A percentile compares a stretch with the other conserved stretches of the same genome.
Evolutionary conservation across 2,329 filamentous ascomycete genomes (phyloP).

Genomic region (Stachybotrys chlorohalonatus): DNA sequence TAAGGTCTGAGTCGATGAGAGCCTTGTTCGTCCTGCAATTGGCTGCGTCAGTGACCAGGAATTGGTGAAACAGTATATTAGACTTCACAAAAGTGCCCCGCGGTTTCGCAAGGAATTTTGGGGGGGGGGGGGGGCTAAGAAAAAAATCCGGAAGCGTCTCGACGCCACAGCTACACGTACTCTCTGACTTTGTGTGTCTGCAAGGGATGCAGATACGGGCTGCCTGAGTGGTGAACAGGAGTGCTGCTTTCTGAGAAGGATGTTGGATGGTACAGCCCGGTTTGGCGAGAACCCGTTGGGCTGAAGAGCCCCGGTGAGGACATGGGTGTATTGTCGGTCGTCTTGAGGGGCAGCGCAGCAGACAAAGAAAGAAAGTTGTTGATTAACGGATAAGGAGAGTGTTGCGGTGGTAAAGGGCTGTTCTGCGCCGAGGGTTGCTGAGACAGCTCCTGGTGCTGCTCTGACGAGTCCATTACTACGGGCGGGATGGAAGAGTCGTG

Average conservation of each 20-base stretch:
- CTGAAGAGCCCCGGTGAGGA: constrained; percentile 56
- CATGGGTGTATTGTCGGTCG: constrained; percentile 46
- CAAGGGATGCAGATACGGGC: constrained; percentile 59
- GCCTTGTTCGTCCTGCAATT: constrained; percentile 69
- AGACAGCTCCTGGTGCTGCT: constrained; percentile 14
- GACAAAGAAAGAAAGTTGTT: constrained; percentile 23
- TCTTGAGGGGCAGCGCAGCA: constrained; percentile 33
- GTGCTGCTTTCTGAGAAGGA: constrained; percentile 46
- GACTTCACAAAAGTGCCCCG: background rate
- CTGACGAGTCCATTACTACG: constrained; percentile 17
- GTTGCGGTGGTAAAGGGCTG: constrained; percentile 16
- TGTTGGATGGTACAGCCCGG: constrained; percentile 25
- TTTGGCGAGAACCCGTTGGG: constrained; percentile 34
- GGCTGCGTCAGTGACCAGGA: constrained; percentile 3
- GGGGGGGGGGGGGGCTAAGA: constrained; percentile 2
- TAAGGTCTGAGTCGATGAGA: constrained; percentile 77
- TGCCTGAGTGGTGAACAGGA: constrained; percentile 38
- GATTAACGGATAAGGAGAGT: constrained; percentile 17
- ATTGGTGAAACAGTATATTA: background rate
- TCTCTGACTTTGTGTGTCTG: constrained; percentile 69
- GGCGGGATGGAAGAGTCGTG: constrained; percentile 10
- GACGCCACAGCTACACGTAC: constrained; percentile 37
- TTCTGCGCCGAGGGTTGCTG: constrained; percentile 5
- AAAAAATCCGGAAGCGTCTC: constrained; percentile 1
- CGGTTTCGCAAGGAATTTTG: background rate